Evolutionary conservation across 352 stramenopile species (phyloP).

Genomic region (Pythium myriotylum): DNA sequence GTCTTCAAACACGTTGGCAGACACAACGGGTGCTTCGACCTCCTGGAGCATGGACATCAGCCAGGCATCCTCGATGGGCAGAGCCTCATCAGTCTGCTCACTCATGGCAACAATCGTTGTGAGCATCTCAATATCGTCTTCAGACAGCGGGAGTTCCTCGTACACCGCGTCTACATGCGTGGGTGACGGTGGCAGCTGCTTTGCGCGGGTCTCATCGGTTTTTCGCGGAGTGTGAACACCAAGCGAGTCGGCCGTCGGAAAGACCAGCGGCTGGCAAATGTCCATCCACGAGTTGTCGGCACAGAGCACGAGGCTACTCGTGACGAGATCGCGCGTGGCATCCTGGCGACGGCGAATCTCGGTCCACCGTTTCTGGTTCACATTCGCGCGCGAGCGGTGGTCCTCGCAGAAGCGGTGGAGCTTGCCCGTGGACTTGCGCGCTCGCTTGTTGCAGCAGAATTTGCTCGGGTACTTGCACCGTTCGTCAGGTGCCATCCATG

Average conservation of each 20-base stretch:
- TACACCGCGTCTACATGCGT: constrained; percentile 15
- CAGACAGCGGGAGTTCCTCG: constrained; percentile 6
- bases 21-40: constrained; percentile 10
- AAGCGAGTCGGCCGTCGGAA: neutral
- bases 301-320: neutral
- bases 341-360: constrained; percentile 8
- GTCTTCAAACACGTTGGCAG: constrained; percentile 1
- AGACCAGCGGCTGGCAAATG: constrained; percentile 7
- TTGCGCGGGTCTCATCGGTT: constrained; percentile 1
- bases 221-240: neutral
- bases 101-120: constrained; percentile 16
- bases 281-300: neutral
- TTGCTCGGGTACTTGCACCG: constrained; percentile 26
- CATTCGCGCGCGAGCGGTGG: constrained; percentile 14
- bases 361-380: constrained; percentile 27
- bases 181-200: neutral
- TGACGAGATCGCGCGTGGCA: neutral
- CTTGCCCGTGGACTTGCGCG: constrained; percentile 18
- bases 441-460: constrained; percentile 17
- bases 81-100: neutral
- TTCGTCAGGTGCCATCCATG: constrained; percentile 25
- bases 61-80: constrained; percentile 15
- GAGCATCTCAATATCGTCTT: constrained; percentile 20
- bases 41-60: constrained; percentile 22
- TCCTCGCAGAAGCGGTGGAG: constrained; percentile 27